phyloP scores from a whole-genome alignment of 2,329 filamentous ascomycete species.

The Neoscytalidium dimidiatum region DNA sequence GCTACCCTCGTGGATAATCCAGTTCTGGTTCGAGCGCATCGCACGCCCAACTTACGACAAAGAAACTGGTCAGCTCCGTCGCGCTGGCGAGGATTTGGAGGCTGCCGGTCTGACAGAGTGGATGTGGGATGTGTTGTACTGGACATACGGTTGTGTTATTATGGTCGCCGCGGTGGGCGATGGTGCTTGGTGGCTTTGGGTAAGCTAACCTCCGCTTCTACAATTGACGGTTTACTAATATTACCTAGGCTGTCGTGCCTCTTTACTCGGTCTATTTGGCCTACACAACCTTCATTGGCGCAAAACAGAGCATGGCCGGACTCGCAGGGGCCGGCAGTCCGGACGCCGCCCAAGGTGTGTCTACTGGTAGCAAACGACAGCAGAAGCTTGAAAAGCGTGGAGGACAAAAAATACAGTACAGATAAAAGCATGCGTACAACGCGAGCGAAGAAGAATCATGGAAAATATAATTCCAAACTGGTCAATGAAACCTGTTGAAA shows the following conservation, averaged over 20 bases:
- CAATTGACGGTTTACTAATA: neutral
- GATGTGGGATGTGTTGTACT: conserved; percentile 96
- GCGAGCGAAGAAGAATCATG: neutral
- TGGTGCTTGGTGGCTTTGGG: conserved; percentile 69
- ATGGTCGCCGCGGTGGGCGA: conserved; percentile 80
- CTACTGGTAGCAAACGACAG: conserved; percentile 47
- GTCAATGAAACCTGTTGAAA: neutral
- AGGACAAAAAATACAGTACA: conserved; percentile 50
- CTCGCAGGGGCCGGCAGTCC: conserved; percentile 40
- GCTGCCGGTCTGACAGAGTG: conserved; percentile 91
- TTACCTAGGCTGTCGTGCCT: conserved; percentile 41
- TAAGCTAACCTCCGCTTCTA: conserved; percentile 25
- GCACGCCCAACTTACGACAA: conserved; percentile 75
- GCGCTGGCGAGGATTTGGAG: conserved; percentile 82
- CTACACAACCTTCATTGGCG: conserved; percentile 49
- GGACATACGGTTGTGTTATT: conserved; percentile 79
- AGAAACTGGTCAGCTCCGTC: conserved; percentile 60
- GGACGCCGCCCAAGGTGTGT: conserved; percentile 23
- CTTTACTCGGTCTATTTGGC: conserved; percentile 48
- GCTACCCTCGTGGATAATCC: conserved; percentile 72
- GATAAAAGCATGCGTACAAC: conserved; percentile 30
- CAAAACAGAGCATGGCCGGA: conserved; percentile 43
- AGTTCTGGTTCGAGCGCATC: conserved; percentile 82
- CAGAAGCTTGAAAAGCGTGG: conserved; percentile 56
- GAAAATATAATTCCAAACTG: neutral